Percentiles rank a stretch among this genome's conserved stretches.
phyloP scores from a whole-genome alignment of 768 basidiomycete genomes.

The Hypholoma sublateritium region DNA sequence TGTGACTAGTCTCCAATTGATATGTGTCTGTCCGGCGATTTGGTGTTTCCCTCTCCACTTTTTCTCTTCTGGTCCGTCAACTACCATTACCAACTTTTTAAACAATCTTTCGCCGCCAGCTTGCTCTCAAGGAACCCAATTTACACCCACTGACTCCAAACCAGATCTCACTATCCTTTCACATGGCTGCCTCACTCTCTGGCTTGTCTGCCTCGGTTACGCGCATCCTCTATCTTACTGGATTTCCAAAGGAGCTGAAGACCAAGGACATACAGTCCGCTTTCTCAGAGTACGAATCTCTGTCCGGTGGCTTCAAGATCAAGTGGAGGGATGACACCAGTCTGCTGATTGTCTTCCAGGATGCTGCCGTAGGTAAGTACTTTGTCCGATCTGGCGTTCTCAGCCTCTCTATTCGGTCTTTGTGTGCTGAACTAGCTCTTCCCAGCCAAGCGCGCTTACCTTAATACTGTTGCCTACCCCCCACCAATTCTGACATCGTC shows the following conservation, averaged over 20 bases:
- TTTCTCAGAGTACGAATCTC: constrained; percentile 85
- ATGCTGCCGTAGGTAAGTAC: constrained; percentile 82
- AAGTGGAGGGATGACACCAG: constrained; percentile 99
- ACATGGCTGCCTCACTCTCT: constrained; percentile 72
- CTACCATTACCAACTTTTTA: constrained; percentile 21
- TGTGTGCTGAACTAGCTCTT: neutral
- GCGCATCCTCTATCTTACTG: constrained; percentile 88
- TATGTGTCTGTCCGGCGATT: constrained; percentile 5
- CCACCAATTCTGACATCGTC: constrained; percentile 66
- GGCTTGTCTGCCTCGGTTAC: constrained; percentile 94
- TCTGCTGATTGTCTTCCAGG: constrained; percentile 91
- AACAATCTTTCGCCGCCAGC: constrained; percentile 20
- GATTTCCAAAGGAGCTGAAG: constrained; percentile 94
- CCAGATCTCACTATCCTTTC: constrained; percentile 25
- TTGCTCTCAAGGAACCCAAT: constrained; percentile 9
- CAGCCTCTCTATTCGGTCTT: neutral
- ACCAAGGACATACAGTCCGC: constrained; percentile 94
- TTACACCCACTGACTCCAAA: constrained; percentile 19
- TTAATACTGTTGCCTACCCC: constrained; percentile 82
- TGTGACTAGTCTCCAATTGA: constrained; percentile 18
- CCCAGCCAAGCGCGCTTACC: constrained; percentile 92
- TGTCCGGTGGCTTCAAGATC: constrained; percentile 94
- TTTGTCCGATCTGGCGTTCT: constrained; percentile 2
- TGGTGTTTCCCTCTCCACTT: constrained; percentile 6
- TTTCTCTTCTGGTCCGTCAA: constrained; percentile 9